Base-by-base conservation (phyloP, 345 rosid species). In the Clausena lansium region DNA sequence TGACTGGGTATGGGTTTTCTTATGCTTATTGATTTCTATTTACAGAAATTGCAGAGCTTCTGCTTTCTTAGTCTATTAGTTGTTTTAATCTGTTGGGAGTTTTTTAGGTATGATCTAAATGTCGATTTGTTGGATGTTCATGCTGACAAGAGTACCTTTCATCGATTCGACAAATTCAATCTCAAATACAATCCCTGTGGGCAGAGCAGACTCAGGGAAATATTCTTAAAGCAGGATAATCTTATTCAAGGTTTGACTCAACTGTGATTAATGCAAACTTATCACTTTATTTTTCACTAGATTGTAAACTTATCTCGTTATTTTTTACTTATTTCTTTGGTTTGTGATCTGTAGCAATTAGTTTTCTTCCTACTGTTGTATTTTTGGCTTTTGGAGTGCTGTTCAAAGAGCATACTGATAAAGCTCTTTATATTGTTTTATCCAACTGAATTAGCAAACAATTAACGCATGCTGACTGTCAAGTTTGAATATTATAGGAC, bases 171-270 rank as follows among this genome's bases (percentile, higher is more conserved):
- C 50, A 88, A 88, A 79, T 88, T 88, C 81, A 88, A 88, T 79
- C 89, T 88, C 64, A 88, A 88, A 78, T 88, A 88, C 45, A 88
- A 88, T 77, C 91, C 91, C 14, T 88, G 91, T 74, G 91, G 91
- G 58, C 91, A 88, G 80, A 88, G 91, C 69, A 88, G 91, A 76
- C 89, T 88, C 14, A 79, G 91, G 67, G 91, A 88, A 82, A 88
- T 88, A 47, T 88, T 88, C 74, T 73, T 87, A 81, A 87, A 87
- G 82, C 90, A 85, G 79, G 90, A 87, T 73, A 87, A 85, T 82
- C 90, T 87, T 65, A 84, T 87, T 62, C 90, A 87, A 84, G 90
- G 91, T 88, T 47, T 68, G 71, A 66, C 64, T 54, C 64, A 32
- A 47, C 36, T 73, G 7, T 65, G 25, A 62, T 50, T 41, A 1